Evolutionary conservation across 1,139 yeast genomes (phyloP), one percentile per base, ranked within the genome.

Genomic region (Debaryomyces fabryi): DNA sequence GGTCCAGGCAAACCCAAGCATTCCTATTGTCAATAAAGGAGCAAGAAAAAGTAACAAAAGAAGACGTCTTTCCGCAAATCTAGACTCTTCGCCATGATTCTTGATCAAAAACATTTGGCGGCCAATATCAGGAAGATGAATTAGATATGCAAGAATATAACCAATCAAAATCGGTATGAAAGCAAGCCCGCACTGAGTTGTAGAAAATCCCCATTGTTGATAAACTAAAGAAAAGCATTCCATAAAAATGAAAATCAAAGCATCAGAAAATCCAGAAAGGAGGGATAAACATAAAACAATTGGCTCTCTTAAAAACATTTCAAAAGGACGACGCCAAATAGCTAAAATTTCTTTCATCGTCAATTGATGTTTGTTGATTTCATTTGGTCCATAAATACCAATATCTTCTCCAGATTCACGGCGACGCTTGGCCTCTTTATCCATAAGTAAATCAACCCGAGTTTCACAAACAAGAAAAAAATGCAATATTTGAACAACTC

Each of bases 241-340:
- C 68, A 69, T 65, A 54, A 71, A 70, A 33, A 67, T 59, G 57
- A 71, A 71, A 45, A 71, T 68, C 59, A 71, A 67, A 10, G 74
- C 72, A 53, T 71, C 75, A 6, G 71, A 64, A 50, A 71, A 71
- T 4, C 74, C 74, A 20, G 72, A 65, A 46, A 71, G 67, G 44
- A 71, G 59, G 1, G 72, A 68, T 41, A 70, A 63, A 47, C 65
- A 67, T 36, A 70, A 58, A 40, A 71, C 75, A 52, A 71, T 71
- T 21, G 73, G 72, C 50, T 69, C 74, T 10, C 51, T 57, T 35
- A 60, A 51, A 41, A 69, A 67, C 72, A 69, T 69, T 49, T 63
- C 62, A 50, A 69, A 68, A 4, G 74, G 74, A 45, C 72, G 64
- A 18, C 56, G 52, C 70, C 73, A 67, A 40, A 67, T 66, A 2